Evolutionary conservation across 352 stramenopile genomes (phyloP).

Genomic region (Pythium phragmiticola): DNA sequence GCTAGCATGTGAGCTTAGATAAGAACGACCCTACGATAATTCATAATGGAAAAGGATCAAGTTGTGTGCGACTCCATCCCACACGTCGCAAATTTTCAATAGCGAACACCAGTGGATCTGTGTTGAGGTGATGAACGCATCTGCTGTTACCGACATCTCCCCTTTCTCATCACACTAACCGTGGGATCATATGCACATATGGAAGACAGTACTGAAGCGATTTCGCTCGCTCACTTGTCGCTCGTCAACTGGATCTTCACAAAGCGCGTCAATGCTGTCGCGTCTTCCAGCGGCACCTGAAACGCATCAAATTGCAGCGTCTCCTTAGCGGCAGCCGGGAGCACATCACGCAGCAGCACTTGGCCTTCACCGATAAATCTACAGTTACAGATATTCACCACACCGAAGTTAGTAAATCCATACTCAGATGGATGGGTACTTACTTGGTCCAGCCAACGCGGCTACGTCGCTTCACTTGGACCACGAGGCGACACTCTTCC

Average conservation of each 20-base stretch:
- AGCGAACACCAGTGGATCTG: not conserved
- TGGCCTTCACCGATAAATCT: not conserved
- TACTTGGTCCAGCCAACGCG: conserved; percentile 14
- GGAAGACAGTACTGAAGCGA: not conserved
- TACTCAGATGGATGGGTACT: no score
- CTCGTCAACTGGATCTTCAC: conserved; percentile 1
- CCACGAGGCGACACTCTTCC: conserved; percentile 12
- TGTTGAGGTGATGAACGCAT: not conserved
- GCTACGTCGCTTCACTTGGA: conserved; percentile 10
- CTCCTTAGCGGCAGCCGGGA: not conserved
- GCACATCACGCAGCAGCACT: not conserved
- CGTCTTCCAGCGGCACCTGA: not conserved
- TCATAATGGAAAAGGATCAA: no score
- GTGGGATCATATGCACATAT: not conserved
- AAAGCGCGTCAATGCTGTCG: not conserved
- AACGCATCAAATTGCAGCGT: not conserved
- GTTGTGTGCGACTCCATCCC: not conserved
- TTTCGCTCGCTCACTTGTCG: not conserved
- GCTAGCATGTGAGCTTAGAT: conserved; percentile 8
- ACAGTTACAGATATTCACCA: no score
- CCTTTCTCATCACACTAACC: not conserved
- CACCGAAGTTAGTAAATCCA: no score
- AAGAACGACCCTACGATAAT: no score
- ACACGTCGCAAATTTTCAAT: not conserved
- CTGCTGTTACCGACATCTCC: not conserved